These are phyloP conservation scores for Fusarium sp. DNA, from an alignment of 2,329 filamentous ascomycete species.

Conservation along the genomic window DNA sequence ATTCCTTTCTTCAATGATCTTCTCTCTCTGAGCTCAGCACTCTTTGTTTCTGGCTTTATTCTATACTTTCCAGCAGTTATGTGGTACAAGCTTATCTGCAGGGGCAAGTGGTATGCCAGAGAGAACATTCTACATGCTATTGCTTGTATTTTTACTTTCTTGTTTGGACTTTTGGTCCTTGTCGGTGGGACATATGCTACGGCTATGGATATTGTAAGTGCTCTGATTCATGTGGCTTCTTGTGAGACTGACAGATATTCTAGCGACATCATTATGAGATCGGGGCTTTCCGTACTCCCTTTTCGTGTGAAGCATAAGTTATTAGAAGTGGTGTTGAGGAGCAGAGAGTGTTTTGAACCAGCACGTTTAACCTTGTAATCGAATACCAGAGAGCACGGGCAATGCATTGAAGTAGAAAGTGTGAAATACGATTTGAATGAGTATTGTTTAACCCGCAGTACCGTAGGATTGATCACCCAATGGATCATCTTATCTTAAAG, in stretches of 20 bases:
- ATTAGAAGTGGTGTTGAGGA: neutral
- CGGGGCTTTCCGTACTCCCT: slow-evolving; percentile 25
- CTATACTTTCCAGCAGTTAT: slow-evolving; percentile 54
- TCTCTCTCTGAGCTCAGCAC: slow-evolving; percentile 61
- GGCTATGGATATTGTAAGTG: slow-evolving; percentile 33
- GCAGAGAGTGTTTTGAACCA: neutral
- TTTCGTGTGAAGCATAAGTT: slow-evolving; percentile 12
- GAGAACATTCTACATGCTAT: slow-evolving; percentile 26
- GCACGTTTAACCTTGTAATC: neutral
- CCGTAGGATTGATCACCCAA: too few species aligned
- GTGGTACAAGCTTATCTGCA: slow-evolving; percentile 53
- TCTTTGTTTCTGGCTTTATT: slow-evolving; percentile 57
- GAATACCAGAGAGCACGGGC: rapidly evolving
- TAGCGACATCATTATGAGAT: slow-evolving; percentile 33
- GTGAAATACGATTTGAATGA: too few species aligned
- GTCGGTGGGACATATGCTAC: slow-evolving; percentile 33
- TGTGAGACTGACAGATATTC: neutral
- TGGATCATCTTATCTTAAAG: too few species aligned
- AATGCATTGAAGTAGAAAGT: too few species aligned
- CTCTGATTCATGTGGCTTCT: rapidly evolving
- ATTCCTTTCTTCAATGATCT: slow-evolving; percentile 78
- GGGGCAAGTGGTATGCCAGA: slow-evolving; percentile 39
- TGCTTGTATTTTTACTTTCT: slow-evolving; percentile 24
- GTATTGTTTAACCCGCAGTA: too few species aligned
- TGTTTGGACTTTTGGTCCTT: slow-evolving; percentile 29